A percentile compares a stretch with the other conserved stretches of the same genome.
Evolutionary conservation across 176 grass and related monocot genomes (phyloP).

Genomic region (Dactylis glomerata): DNA sequence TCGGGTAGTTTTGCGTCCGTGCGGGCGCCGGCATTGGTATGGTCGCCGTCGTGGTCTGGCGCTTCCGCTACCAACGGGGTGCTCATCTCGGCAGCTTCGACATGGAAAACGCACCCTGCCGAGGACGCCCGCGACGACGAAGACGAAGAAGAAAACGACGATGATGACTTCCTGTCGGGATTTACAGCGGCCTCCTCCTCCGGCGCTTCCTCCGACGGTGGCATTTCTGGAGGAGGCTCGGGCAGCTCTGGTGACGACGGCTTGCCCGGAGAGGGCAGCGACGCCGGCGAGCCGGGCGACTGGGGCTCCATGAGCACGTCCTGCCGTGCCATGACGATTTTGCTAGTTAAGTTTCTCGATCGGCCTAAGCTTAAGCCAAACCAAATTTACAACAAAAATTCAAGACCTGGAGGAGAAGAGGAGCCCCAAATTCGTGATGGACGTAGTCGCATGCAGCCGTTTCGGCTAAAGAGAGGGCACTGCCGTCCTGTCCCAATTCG

Average conservation of each 20-base stretch:
- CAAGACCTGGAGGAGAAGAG: slow-evolving; percentile 26
- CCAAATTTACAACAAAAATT: neutral
- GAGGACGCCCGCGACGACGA: slow-evolving; percentile 3
- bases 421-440: slow-evolving; percentile 36
- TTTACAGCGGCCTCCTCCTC: neutral
- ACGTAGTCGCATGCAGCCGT: slow-evolving; percentile 17
- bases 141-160: slow-evolving; percentile 21
- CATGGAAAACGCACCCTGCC: slow-evolving; percentile 13
- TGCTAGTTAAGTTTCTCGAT: neutral
- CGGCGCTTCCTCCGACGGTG: neutral
- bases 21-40: neutral
- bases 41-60: neutral
- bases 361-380: neutral
- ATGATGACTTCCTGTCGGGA: slow-evolving; percentile 3
- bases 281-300: slow-evolving; percentile 11
- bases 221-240: neutral
- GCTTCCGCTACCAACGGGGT: neutral
- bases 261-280: slow-evolving; percentile 5
- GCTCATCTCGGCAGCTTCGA: slow-evolving; percentile 26
- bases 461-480: slow-evolving; percentile 37
- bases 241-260: neutral
- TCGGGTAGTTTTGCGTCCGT: neutral
- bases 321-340: slow-evolving; percentile 5
- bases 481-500: slow-evolving; percentile 10
- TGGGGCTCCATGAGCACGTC: slow-evolving; percentile 47